These are phyloP conservation scores for Quambalaria eucalypti DNA, from an alignment of 1,284 basidiomycete genomes.

Conservation along the genomic window DNA sequence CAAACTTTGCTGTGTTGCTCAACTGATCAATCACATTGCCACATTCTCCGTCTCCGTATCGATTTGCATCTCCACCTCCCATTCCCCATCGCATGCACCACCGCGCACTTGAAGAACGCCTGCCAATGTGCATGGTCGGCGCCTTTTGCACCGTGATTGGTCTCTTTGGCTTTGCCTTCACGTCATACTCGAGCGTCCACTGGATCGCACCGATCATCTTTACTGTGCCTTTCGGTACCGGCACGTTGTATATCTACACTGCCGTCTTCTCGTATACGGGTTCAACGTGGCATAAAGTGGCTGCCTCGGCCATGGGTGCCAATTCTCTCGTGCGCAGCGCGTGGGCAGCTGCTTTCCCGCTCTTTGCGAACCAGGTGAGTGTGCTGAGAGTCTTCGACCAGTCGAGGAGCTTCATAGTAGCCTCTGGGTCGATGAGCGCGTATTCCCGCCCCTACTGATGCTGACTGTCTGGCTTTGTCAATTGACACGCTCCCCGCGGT, in stretches of 20 bases:
- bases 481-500: too few species aligned
- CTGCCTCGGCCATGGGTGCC: slow-evolving; percentile 14
- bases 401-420: too few species aligned
- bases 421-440: too few species aligned
- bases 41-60: too few species aligned
- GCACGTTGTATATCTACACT: slow-evolving; percentile 53
- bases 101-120: slow-evolving; percentile 2
- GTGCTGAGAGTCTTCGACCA: too few species aligned
- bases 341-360: slow-evolving; percentile 12
- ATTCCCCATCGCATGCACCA: too few species aligned
- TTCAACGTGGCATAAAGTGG: slow-evolving; percentile 11
- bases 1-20: too few species aligned
- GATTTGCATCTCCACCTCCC: too few species aligned
- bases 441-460: too few species aligned
- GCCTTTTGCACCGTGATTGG: slow-evolving; percentile 46
- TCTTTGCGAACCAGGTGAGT: too few species aligned
- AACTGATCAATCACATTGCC: too few species aligned
- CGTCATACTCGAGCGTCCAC: slow-evolving; percentile 9
- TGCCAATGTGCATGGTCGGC: slow-evolving; percentile 56
- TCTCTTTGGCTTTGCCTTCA: slow-evolving; percentile 16
- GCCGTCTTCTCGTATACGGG: slow-evolving; percentile 13
- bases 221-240: slow-evolving; percentile 51
- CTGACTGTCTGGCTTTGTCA: too few species aligned
- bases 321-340: slow-evolving; percentile 5
- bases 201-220: slow-evolving; percentile 13